These are phyloP conservation scores for Hygrophoropsis aurantiaca DNA, from an alignment of 768 basidiomycete species.

Conservation along the genomic window DNA sequence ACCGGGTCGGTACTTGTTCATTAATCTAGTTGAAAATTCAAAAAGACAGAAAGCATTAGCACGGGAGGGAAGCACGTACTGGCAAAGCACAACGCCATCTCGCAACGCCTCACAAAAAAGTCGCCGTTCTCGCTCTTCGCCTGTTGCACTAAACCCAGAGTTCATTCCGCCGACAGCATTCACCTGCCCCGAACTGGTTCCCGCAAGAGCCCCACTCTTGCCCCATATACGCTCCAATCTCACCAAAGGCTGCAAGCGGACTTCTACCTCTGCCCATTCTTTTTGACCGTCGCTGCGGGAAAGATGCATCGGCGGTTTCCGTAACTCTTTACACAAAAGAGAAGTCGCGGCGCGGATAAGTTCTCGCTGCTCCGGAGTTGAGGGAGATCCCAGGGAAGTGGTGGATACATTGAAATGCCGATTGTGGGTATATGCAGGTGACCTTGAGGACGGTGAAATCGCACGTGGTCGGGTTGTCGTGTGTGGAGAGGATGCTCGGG, in stretches of 20 bases:
- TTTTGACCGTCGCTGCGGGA: constrained; percentile 48
- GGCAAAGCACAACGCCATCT: constrained; percentile 88
- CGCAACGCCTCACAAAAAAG: constrained; percentile 73
- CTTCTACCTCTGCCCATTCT: constrained; percentile 79
- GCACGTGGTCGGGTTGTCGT: constrained; percentile 44
- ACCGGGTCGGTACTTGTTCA: constrained; percentile 73
- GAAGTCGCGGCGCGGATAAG: constrained; percentile 64
- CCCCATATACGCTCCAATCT: constrained; percentile 79
- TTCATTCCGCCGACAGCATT: constrained; percentile 25
- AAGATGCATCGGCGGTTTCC: constrained; percentile 58
- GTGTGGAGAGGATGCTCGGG: constrained; percentile 43
- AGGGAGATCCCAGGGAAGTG: constrained; percentile 47
- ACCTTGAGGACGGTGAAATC: constrained; percentile 45
- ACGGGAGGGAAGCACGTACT: constrained; percentile 65
- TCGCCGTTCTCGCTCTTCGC: constrained; percentile 75
- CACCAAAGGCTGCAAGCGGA: constrained; percentile 55
- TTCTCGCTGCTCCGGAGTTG: constrained; percentile 63
- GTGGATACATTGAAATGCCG: constrained; percentile 61
- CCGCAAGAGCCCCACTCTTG: constrained; percentile 48
- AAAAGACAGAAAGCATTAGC: too few species aligned
- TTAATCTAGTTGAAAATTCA: constrained; percentile 54
- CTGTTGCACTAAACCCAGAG: constrained; percentile 45
- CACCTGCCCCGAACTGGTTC: constrained; percentile 44
- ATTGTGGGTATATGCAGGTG: constrained; percentile 46
- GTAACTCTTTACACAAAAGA: constrained; percentile 64